phyloP scores from a whole-genome alignment of 164 flowering plant species.

The Vitis rotundifolia region DNA sequence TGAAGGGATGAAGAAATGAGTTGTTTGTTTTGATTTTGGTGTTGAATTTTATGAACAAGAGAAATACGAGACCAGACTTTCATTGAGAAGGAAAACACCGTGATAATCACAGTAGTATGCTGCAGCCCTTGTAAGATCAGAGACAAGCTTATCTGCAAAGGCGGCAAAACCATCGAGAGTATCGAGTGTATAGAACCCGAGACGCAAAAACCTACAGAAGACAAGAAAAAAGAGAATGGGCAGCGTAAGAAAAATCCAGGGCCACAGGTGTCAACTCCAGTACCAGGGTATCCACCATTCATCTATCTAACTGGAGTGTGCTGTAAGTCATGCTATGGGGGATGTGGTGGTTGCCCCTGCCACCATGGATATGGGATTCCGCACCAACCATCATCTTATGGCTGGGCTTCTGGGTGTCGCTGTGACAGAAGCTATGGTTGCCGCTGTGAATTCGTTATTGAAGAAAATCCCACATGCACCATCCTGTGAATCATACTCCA shows the following conservation, averaged over 20 bases:
- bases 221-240: too few relatives aligned
- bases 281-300: too few relatives aligned
- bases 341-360: not conserved
- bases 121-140: constrained; percentile 34
- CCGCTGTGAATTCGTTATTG: not conserved
- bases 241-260: too few relatives aligned
- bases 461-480: not conserved
- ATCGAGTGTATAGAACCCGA: too few relatives aligned
- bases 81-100: constrained; percentile 37
- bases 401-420: not conserved
- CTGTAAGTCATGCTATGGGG: constrained; percentile 14
- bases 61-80: constrained; percentile 41
- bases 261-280: too few relatives aligned
- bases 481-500: not conserved
- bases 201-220: too few relatives aligned
- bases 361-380: too few relatives aligned
- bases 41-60: constrained; percentile 6
- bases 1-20: not conserved
- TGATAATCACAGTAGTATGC: constrained; percentile 31
- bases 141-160: constrained; percentile 26
- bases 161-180: too few relatives aligned
- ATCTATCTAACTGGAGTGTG: not conserved
- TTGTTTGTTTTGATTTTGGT: not conserved
- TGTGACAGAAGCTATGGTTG: constrained; percentile 1
- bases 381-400: too few relatives aligned